Percentiles rank a stretch among this genome's conserved stretches.
Evolutionary conservation across 1,284 basidiomycete species (phyloP).

Genomic region (Cryptococcus sp.): DNA sequence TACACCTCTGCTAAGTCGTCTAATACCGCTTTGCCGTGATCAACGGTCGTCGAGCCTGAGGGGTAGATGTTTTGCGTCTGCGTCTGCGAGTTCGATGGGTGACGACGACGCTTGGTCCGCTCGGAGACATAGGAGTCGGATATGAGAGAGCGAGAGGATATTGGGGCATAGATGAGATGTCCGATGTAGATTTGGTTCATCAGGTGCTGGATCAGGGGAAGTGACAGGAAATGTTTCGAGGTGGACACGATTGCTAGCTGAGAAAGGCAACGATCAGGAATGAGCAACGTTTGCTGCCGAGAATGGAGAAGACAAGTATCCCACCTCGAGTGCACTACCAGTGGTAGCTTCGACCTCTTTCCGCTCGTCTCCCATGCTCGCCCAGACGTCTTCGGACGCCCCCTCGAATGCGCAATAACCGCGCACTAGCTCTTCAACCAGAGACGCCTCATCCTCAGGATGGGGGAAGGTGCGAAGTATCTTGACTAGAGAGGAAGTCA

Average conservation of each 20-base stretch:
- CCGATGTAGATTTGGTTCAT: slow-evolving; percentile 77
- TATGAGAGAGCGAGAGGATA: slow-evolving; percentile 68
- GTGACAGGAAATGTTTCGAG: slow-evolving; percentile 74
- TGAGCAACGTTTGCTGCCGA: not conserved
- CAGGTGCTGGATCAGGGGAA: slow-evolving; percentile 76
- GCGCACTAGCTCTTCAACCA: slow-evolving; percentile 73
- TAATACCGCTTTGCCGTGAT: slow-evolving; percentile 12
- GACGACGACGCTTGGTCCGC: slow-evolving; percentile 25
- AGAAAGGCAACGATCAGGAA: not conserved
- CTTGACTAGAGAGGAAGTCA: slow-evolving; percentile 58
- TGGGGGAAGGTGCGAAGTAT: slow-evolving; percentile 69
- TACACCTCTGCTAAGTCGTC: slow-evolving; percentile 52
- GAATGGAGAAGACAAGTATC: not conserved
- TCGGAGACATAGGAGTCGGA: slow-evolving; percentile 80
- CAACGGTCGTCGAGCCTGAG: slow-evolving; percentile 3
- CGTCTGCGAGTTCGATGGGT: slow-evolving; percentile 10
- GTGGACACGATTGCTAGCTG: slow-evolving; percentile 83
- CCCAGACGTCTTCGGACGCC: slow-evolving; percentile 66
- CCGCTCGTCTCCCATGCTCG: slow-evolving; percentile 65
- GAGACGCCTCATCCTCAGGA: slow-evolving; percentile 62
- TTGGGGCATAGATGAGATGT: slow-evolving; percentile 56
- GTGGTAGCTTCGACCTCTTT: slow-evolving; percentile 62
- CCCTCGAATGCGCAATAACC: slow-evolving; percentile 79
- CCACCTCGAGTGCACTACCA: slow-evolving; percentile 72
- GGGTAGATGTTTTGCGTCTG: not conserved